Base-by-base conservation (phyloP, 1,139 yeast genomes). In the Nakaseomyces uthaithaninus region DNA sequence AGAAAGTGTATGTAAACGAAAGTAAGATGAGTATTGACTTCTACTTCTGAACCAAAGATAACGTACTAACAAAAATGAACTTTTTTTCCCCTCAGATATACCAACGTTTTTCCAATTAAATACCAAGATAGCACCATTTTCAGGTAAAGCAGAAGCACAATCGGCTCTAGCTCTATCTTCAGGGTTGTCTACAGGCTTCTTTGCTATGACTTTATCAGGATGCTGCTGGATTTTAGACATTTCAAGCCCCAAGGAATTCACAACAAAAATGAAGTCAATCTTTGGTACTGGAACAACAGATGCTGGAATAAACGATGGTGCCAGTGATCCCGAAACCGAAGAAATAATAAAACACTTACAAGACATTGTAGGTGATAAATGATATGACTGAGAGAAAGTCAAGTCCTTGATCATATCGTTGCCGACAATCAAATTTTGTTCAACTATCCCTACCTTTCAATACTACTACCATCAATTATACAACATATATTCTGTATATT, bases 111-210 rank as follows among this genome's bases (percentile, higher is more conserved):
- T 85, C 60, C 87, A 84, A 53, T 87, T 91, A 5, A 87, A 89
- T 62, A 91, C 86, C 55, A 72, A 77, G 36, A 94, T 94, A 2
- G 95, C 95, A 3, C 71, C 80, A 36, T 83, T 81, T 57, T 81
- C 82, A 38, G 77, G 82, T 59, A 77, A 85, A 45, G 73, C 77
- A 38, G 96, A 89, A 60, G 96, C 95, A 1, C 77, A 86, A 22
- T 78, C 78, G 27, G 97, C 96, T 0, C 87, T 89, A 4, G 77
- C 83, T 0, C 79, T 85, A 30, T 94, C 95, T 0, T 75, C 94
- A 0, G 63, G 83, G 36, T 65, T 87, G 22, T 84, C 95, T 7
- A 72, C 79, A 0, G 73, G 86, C 2, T 75, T 86, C 0, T 74
- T 83, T 52, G 74, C 85, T 3, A 82, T 85, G 83, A 63, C 75